A percentile compares a stretch with the other conserved stretches of the same genome.
phyloP scores from a whole-genome alignment of 345 rosid genomes.

The Lepidium aucheri region DNA sequence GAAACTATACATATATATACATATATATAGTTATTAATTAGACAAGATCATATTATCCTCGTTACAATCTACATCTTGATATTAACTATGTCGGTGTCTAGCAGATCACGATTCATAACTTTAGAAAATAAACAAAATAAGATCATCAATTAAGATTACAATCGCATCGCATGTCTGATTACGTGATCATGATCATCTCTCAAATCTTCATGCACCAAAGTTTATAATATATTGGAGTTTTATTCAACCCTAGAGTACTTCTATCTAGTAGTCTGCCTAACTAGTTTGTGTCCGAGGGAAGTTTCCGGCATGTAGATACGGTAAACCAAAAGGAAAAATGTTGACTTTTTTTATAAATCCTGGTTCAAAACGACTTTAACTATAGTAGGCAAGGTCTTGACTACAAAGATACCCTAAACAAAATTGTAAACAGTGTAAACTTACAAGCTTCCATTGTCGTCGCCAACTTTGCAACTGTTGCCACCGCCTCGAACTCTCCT shows the following conservation, averaged over 20 bases:
- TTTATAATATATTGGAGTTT: not conserved
- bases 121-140: not conserved
- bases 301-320: not conserved
- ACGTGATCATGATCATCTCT: not conserved
- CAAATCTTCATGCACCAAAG: not conserved
- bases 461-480: constrained; percentile 97
- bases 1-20: too few species aligned
- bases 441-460: constrained; percentile 98
- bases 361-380: not conserved
- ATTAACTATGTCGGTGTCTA: not conserved
- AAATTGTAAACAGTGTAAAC: constrained; percentile 34
- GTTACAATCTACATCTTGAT: not conserved
- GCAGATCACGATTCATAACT: not conserved
- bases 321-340: not conserved
- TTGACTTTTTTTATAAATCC: not conserved
- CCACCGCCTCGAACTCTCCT: constrained; percentile 98
- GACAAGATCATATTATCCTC: not conserved
- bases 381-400: not conserved
- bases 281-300: not conserved
- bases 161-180: not conserved
- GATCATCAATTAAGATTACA: not conserved
- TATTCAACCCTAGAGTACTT: not conserved
- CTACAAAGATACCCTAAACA: not conserved
- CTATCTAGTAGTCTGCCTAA: not conserved
- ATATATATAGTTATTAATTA: not conserved